Base-by-base conservation (phyloP, 1,284 basidiomycete genomes). In the Pascua guehoae region DNA sequence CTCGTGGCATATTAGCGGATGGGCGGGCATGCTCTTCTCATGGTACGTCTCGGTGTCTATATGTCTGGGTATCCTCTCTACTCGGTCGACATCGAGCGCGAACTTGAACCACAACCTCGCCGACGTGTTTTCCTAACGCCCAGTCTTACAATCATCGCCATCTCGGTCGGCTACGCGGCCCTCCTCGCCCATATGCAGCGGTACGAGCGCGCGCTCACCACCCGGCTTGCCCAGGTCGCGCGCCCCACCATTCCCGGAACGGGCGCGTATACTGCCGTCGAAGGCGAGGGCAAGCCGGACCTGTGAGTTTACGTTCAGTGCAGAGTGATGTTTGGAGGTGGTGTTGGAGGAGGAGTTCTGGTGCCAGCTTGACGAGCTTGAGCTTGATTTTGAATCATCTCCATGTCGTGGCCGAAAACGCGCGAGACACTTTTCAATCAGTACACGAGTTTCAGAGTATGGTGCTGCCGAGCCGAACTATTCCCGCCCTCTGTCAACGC, bases 1-100 rank as follows among this genome's bases (percentile, higher is more conserved):
- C 17, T 67, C 67, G 39, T 78, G 76, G 76, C 73, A 76, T 57
- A 75, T 78, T 46, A 57, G 56, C 9, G 67, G 70, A 0, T 63
- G 64, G 41, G 43, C 60, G 45, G 68, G 68, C 0, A 77, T 78
- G 76, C 39, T 66, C 9, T 12, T 77, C 2, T 78, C 76, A 1
- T 78, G 76, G 74, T 74, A 38, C 5, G 17, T 43, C 14, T n/a
- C 16, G 45, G 37, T 16, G 37, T n/a, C n/a, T n/a, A n/a, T n/a
- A n/a, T n/a, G n/a, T n/a, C n/a, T 51, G 32, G 2, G 14, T 15
- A n/a, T 2, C 46, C 38, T 2, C 40, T 44, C 42, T 18, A 10
- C 4, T 18, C 42, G 12, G n/a, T 7, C 4, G 24, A 7, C 24
- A 32, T 32, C 24, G 24, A 32, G 24, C 24, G 24, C 24, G 24